Evolutionary conservation across 2,329 filamentous ascomycete species (phyloP).

Genomic region (Calonectria honghensis): DNA sequence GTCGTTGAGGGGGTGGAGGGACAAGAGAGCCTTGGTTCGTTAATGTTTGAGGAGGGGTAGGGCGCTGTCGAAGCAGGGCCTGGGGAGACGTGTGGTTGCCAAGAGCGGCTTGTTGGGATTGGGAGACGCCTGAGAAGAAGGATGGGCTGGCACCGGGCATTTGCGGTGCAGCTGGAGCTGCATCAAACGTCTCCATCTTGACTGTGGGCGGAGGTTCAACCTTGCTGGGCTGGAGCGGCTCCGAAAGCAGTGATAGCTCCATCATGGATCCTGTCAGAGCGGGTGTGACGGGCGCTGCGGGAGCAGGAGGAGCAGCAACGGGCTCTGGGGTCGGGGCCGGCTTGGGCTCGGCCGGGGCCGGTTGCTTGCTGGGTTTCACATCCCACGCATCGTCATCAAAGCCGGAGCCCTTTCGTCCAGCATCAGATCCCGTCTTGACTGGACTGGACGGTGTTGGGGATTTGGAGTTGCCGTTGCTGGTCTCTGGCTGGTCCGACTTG

Average conservation of each 20-base stretch:
- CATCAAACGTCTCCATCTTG: constrained; percentile 41
- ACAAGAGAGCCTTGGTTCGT: constrained; percentile 79
- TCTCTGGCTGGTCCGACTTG: constrained; percentile 66
- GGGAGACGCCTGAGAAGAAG: constrained; percentile 71
- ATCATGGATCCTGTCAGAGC: constrained; percentile 81
- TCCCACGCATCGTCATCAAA: constrained; percentile 99
- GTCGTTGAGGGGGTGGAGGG: constrained; percentile 84
- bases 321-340: constrained; percentile 52
- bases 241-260: constrained; percentile 72
- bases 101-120: constrained; percentile 68
- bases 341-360: constrained; percentile 45
- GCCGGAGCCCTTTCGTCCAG: constrained; percentile 66
- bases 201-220: constrained; percentile 57
- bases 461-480: constrained; percentile 48
- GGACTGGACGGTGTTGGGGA: constrained; percentile 51
- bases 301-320: constrained; percentile 40
- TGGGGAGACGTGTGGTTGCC: constrained; percentile 54
- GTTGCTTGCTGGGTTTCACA: constrained; percentile 86
- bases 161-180: constrained; percentile 61
- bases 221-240: constrained; percentile 72
- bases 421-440: constrained; percentile 57
- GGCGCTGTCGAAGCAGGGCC: constrained; percentile 76
- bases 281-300: constrained; percentile 61
- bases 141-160: constrained; percentile 74
- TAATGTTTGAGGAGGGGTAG: constrained; percentile 79